Percentiles rank a stretch among this genome's conserved stretches.
Conservation (phyloP, 306 rosid genomes). For the Begonia loranthoides region DNA sequence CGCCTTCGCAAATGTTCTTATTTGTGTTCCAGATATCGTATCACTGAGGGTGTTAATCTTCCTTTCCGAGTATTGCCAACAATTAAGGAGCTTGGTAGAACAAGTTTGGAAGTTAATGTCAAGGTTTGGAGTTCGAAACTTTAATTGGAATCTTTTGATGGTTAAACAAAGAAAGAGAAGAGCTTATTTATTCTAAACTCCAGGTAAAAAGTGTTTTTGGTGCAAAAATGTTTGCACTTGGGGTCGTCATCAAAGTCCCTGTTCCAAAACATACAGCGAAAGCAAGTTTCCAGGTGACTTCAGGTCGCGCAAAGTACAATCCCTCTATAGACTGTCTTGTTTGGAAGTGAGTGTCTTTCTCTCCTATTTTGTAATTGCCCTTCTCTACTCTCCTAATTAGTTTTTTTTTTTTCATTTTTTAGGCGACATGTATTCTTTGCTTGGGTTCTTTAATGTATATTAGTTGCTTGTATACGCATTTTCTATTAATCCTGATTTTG, state of each 20-base stretch:
- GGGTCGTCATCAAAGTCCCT: slow-evolving; percentile 82
- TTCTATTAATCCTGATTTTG: too few relatives aligned
- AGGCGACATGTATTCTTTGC: not conserved
- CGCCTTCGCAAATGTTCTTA: not conserved
- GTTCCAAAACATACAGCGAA: slow-evolving; percentile 92
- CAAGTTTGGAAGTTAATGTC: slow-evolving; percentile 90
- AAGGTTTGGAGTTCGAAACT: slow-evolving; percentile 37
- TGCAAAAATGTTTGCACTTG: slow-evolving; percentile 92
- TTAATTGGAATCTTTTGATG: not conserved
- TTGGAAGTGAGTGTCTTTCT: slow-evolving; percentile 61
- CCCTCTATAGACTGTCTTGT: slow-evolving; percentile 86
- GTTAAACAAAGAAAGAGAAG: too few relatives aligned
- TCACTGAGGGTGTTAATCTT: slow-evolving; percentile 93
- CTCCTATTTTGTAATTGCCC: slow-evolving; percentile 3
- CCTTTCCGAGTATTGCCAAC: slow-evolving; percentile 92
- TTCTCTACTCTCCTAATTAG: not conserved
- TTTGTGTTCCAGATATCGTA: slow-evolving; percentile 51
- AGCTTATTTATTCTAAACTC: slow-evolving; percentile 10
- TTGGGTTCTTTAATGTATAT: too few relatives aligned
- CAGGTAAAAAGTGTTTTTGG: slow-evolving; percentile 92
- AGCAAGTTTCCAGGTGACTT: slow-evolving; percentile 76
- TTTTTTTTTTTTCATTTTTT: not conserved
- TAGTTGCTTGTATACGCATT: too few relatives aligned
- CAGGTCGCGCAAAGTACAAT: slow-evolving; percentile 87
- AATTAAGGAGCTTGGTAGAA: slow-evolving; percentile 86